These are phyloP conservation scores for Yamadazyma sp. DNA, from an alignment of 1,139 yeast species.

Conservation along the genomic window DNA sequence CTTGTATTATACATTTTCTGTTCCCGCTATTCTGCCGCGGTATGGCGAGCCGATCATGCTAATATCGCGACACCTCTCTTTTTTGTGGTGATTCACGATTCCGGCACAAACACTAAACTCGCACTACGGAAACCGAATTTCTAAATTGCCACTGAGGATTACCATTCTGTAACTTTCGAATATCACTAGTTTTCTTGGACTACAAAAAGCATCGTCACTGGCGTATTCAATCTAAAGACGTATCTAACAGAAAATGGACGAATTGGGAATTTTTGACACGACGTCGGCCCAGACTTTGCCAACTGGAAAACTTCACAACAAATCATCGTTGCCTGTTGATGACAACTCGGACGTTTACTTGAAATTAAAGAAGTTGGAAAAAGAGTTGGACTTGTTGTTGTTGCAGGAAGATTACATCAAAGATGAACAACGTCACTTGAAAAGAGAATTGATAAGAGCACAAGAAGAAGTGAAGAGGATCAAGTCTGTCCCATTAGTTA, in stretches of 20 bases:
- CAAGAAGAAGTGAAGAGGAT: constrained; percentile 98
- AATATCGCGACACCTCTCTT: no score
- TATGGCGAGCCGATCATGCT: no score
- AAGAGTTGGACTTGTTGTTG: constrained; percentile 78
- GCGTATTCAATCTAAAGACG: background rate
- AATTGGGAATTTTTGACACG: constrained; percentile 26
- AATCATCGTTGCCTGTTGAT: constrained; percentile 5
- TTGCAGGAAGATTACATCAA: constrained; percentile 95
- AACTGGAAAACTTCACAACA: constrained; percentile 10
- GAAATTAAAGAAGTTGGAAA: constrained; percentile 81
- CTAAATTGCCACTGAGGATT: constrained; percentile 6
- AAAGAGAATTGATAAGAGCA: constrained; percentile 91
- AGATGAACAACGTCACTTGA: constrained; percentile 95
- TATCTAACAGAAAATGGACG: constrained; percentile 22
- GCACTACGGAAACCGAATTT: background rate
- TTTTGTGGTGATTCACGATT: no score
- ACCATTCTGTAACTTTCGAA: background rate
- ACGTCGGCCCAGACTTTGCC: constrained; percentile 14
- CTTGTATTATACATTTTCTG: constrained; percentile 1
- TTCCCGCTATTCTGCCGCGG: no score
- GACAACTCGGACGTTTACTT: constrained; percentile 70
- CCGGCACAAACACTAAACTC: background rate
- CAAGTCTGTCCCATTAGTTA: constrained; percentile 95
- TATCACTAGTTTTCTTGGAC: background rate
- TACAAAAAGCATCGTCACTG: background rate